Percentiles rank a stretch among this genome's conserved stretches.
phyloP scores from a whole-genome alignment of 495 filamentous ascomycete species.

The Neurospora sp. region DNA sequence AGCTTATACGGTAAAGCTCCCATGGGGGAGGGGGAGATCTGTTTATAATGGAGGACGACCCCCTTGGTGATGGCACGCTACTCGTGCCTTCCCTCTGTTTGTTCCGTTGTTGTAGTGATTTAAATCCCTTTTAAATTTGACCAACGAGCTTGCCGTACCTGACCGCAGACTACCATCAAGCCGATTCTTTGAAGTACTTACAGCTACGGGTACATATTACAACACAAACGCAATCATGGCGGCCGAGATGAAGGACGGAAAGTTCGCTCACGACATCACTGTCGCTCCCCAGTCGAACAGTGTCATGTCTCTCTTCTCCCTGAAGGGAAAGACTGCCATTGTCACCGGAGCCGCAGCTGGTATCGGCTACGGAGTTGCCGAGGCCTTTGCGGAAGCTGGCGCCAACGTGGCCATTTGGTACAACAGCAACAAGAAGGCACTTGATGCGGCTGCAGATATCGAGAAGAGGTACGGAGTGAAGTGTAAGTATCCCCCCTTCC shows the following conservation, averaged over 20 bases:
- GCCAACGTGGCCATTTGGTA: slow-evolving; percentile 87
- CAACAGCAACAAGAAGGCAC: slow-evolving; percentile 62
- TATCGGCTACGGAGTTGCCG: slow-evolving; percentile 70
- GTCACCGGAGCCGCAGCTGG: slow-evolving; percentile 74
- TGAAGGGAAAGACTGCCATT: slow-evolving; percentile 76
- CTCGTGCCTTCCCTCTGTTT: background rate
- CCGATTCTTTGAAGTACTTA: background rate
- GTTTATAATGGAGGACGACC: background rate
- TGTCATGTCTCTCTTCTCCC: slow-evolving; percentile 70
- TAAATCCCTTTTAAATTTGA: background rate
- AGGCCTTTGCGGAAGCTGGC: slow-evolving; percentile 68
- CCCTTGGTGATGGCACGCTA: background rate
- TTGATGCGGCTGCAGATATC: slow-evolving; percentile 61
- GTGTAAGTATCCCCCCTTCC: slow-evolving; percentile 36
- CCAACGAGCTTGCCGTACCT: background rate
- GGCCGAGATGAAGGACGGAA: slow-evolving; percentile 37
- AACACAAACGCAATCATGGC: slow-evolving; percentile 22
- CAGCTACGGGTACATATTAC: background rate
- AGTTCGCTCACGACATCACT: slow-evolving; percentile 53
- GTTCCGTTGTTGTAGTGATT: background rate
- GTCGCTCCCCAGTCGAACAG: slow-evolving; percentile 47
- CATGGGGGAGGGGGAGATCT: background rate
- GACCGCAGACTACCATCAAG: background rate
- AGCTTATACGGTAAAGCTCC: background rate
- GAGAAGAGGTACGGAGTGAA: slow-evolving; percentile 70